Conservation (phyloP, 225 moss, liverwort and hornwort species). For the Pseudisothecium myosuroides region DNA sequence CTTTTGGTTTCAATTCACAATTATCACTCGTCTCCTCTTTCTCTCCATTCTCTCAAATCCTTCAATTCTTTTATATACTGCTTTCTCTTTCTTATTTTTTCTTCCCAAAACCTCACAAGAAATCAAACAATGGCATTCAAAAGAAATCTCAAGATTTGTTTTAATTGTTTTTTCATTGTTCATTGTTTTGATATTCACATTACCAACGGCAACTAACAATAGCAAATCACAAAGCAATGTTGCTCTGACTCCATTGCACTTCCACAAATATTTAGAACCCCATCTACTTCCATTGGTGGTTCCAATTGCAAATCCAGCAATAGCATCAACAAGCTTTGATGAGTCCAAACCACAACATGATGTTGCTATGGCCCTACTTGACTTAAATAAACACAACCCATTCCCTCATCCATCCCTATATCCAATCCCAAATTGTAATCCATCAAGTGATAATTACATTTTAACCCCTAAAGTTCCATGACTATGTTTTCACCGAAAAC, state of each 20-base stretch:
- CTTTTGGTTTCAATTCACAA: too few relatives aligned
- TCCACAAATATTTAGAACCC: not conserved
- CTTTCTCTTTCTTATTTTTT: too few relatives aligned
- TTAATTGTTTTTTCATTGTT: not conserved
- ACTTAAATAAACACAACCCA: not conserved
- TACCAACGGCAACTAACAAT: accelerated
- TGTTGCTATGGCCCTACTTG: not conserved
- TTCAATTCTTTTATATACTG: too few relatives aligned
- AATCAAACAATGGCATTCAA: not conserved
- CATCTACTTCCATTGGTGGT: not conserved
- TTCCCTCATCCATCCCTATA: too few relatives aligned
- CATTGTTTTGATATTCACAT: not conserved
- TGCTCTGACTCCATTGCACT: accelerated
- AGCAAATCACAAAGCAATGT: not conserved
- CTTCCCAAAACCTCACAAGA: too few relatives aligned
- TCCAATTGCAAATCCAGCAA: not conserved
- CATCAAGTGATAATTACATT: too few relatives aligned
- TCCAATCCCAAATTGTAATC: too few relatives aligned
- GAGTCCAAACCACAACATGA: not conserved
- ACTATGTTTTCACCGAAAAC: too few relatives aligned
- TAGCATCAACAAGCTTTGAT: not conserved
- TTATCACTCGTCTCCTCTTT: too few relatives aligned
- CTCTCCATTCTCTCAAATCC: not conserved
- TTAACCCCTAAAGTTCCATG: too few relatives aligned
- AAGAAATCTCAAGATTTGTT: not conserved